A percentile compares a stretch with the other conserved stretches of the same genome.
Evolutionary conservation across 2,329 filamentous ascomycete species (phyloP).

Genomic region (Diaporthe destruens): DNA sequence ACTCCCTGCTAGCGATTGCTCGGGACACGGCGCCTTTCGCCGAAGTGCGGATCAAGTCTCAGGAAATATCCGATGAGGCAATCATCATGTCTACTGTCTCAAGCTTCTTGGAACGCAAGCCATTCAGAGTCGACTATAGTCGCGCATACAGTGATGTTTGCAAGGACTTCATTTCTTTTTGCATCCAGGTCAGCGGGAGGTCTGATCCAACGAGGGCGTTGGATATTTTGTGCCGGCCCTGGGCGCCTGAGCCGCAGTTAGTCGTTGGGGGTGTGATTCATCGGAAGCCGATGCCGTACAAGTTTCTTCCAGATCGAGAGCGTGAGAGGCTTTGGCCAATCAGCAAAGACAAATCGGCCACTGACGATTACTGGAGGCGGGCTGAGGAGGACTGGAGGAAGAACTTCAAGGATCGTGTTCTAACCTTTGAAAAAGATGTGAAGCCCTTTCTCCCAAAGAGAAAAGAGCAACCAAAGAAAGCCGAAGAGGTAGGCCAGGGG

Average conservation of each 20-base stretch:
- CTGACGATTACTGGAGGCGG: background rate
- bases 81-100: conserved; percentile 41
- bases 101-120: conserved; percentile 45
- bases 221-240: conserved; percentile 56
- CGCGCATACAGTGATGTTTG: conserved; percentile 49
- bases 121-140: conserved; percentile 51
- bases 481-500: background rate
- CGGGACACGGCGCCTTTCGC: conserved; percentile 48
- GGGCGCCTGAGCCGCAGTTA: conserved; percentile 45
- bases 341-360: background rate
- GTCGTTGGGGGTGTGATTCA: background rate
- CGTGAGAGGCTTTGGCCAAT: background rate
- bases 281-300: background rate
- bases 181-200: conserved; percentile 43
- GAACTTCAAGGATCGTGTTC: background rate
- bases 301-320: background rate
- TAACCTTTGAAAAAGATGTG: background rate
- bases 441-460: background rate
- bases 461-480: background rate
- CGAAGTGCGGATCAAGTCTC: background rate
- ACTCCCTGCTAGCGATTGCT: conserved; percentile 52
- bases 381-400: background rate
- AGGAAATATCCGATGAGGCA: conserved; percentile 5
- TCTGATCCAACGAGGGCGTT: conserved; percentile 47
- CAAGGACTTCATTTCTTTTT: conserved; percentile 52